Base-by-base conservation (phyloP, 257 asterid species). In the Paraleonurus japonicus region DNA sequence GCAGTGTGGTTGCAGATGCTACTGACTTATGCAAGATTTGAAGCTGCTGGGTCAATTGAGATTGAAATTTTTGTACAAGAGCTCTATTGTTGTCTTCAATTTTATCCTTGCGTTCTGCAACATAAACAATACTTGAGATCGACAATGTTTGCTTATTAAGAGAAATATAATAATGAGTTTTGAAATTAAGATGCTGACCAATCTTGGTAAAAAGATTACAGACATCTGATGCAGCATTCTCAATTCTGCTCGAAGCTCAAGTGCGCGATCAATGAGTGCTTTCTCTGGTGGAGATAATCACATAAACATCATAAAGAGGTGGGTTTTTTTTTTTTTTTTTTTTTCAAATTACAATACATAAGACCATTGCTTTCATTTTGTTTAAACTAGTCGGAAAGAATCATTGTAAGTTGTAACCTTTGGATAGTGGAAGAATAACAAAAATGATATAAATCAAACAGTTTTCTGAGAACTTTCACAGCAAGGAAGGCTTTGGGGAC, bases 1-100 rank as follows among this genome's bases (percentile, higher is more conserved):
- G 99, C 74, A 88, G 90, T 54, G 87, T 84, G 54, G 93, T 88
- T 4, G 99, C 88, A 75, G 92, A 83, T 73, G 99, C 93, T 75
- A 95, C 85, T 59, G 85, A 73, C 77, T 85, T 88, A 69, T 95
- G 96, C 82, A 95, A 79, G 70, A 81, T 76, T 78, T 92, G 94
- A 72, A 95, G 97, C 80, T 91, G 95, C 78, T 89, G 89, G 80
- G 88, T 88, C 80, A 95, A 82, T 51, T 91, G 89, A 68, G 86
- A 81, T 83, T 88, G 98, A 80, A 92, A 87, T 22, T 83, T 90
- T 68, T 87, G 95, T 75, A 90, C 63, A 37, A 88, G 89, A 80
- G 77, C 77, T 84, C 77, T 85, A 69, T 92, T 92, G 68, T 72
- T 92, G 53, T 90, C 91, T 86, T 92, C 97, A 65, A 87, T 86